Evolutionary conservation across 1,139 yeast species (phyloP), one percentile per base, ranked within the genome.

Genomic region (Eremothecium cymbalariae): DNA sequence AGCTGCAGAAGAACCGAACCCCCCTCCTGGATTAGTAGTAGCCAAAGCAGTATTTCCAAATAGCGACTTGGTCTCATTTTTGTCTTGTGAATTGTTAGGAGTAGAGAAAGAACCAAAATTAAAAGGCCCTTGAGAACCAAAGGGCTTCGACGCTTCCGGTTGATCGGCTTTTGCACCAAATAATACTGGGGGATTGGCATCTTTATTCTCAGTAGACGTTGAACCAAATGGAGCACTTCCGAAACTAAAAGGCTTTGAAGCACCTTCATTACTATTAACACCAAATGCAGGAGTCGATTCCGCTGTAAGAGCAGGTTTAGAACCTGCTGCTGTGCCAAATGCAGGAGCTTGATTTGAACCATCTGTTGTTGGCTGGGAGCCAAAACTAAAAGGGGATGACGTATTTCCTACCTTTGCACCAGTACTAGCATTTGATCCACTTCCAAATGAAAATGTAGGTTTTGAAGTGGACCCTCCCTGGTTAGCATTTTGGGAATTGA

Each of bases 391-490:
- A 8, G 18, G 15, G 8, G 28, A 18, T 6, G 32, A 14, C 5
- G 27, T 17, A 23, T 11, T 11, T 3, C 21, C 21, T 6, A 16
- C 4, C 3, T 16, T 23, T 31, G 21, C 31, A 6, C 32, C 32
- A 18, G 26, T 13, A 26, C 26, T 27, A 4, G 32, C 31, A 22
- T 28, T 23, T 11, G 31, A 33, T 16, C 31, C 26, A 26, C 16
- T 26, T 9, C 60, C 61, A 30, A 55, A 52, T 16, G 48, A 36
- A 36, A 57, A 49, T 3, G 55, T 46, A 6, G 60, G 52, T 18
- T 47, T 50, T 30, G 35, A 44, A 25, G 40, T 47, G 19, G 19
- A 41, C 8, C 17, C 21, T 27, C 21, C 21, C 4, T 27, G 21
- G n/a, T 15, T 15, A n/a, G n/a, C n/a, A 16, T 17, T 27, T 17